phyloP scores from a whole-genome alignment of 2,329 filamentous ascomycete genomes.

The Clarireedia hainanense region DNA sequence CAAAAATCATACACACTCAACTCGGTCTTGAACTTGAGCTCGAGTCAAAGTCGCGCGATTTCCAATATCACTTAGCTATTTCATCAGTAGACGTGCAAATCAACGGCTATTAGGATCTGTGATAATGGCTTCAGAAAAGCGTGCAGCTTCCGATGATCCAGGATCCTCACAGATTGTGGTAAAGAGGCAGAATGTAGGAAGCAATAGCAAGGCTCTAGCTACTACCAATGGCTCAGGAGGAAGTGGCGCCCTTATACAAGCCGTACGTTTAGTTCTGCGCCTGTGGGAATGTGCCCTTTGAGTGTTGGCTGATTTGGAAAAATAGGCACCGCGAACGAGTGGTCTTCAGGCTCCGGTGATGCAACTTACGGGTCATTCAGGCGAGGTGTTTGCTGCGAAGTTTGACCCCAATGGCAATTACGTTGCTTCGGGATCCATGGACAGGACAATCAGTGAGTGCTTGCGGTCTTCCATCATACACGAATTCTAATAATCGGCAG shows the following conservation, averaged over 20 bases:
- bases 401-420: constrained; percentile 84
- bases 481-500: constrained; percentile 36
- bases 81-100: background rate
- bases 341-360: constrained; percentile 84
- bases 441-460: constrained; percentile 74
- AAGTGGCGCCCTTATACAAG: constrained; percentile 57
- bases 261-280: constrained; percentile 41
- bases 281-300: constrained; percentile 5
- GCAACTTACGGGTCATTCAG: constrained; percentile 76
- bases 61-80: background rate
- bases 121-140: constrained; percentile 82
- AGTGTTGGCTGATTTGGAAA: constrained; percentile 18
- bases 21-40: background rate
- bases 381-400: constrained; percentile 82
- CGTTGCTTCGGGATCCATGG: constrained; percentile 93
- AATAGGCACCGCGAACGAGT: constrained; percentile 69
- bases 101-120: background rate
- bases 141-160: constrained; percentile 79
- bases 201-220: constrained; percentile 43
- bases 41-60: constrained; percentile 1
- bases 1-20: constrained; percentile 5
- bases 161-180: constrained; percentile 73
- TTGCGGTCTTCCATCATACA: background rate
- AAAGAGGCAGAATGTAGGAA: constrained; percentile 72
- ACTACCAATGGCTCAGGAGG: constrained; percentile 47